Base-by-base conservation (phyloP, 2,329 filamentous ascomycete genomes). In the Penicillium concentricum region DNA sequence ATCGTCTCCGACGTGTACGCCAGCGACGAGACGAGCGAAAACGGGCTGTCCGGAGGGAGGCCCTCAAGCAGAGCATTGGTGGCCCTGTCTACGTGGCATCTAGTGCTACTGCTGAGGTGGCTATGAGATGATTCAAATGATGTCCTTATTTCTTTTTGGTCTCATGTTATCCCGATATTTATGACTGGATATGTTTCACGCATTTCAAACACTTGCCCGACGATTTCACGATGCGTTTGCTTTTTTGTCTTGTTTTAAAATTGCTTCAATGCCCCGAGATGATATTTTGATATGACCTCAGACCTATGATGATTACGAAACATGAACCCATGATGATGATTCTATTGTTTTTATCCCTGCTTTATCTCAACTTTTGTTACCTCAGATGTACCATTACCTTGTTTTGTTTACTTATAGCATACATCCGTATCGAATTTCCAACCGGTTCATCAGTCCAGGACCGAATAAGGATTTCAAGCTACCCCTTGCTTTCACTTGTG, bases 1-100 rank as follows among this genome's bases (percentile, higher is more conserved):
- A 78, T 41, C 78, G 76, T 49, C 59, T 84, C 8, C 69, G 73
- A 37, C 77, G 79, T 42, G 66, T 72, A n/a, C 71, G 74, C 57
- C 73, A 75, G 60, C 67, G 68, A 50, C 74, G 76, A 47, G 75
- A 78, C 48, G 77, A 81, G 56, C 70, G 74, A 52, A 78, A 73
- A 59, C 75, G 78, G 50, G 81, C 86, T 67, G 80, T 78, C 61
- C 73, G 81, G 57, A 75, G 84, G 58, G 76, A 82, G 59, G 77
- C 73, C 56, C 71, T 87, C 49, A 79, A 83, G 60, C 76, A 78
- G 54, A 82, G 78, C 54, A 87, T 87, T 65, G 80, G 81, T 2
- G 69, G 71, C 16, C 72, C 74, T 54, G 74, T 77, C 13, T 60
- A 75, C 43, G 68, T 74, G 22, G 69, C 72, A 56, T 73, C 72